Base-by-base conservation (phyloP, 2,329 filamentous ascomycete species). In the Curvularia lunata region DNA sequence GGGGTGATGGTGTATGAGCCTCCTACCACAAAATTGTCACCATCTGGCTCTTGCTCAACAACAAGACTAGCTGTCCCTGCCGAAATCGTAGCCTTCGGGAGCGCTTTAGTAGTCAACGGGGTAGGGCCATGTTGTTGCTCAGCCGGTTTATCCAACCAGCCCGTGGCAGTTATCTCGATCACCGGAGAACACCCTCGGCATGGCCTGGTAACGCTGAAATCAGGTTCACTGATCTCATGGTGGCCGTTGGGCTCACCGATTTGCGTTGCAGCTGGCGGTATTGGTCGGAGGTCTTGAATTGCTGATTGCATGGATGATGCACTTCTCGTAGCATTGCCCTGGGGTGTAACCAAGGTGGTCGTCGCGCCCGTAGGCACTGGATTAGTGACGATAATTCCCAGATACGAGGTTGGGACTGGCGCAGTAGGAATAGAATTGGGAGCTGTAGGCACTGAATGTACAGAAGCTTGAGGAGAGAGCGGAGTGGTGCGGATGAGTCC, bases 191-290 rank as follows among this genome's bases (percentile, higher is more conserved):
- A 75, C 52, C 67, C 65, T 56, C 56, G 56, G 48, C 72, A 75
- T 1, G 64, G 56, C 21, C 58, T 59, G 8, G 72, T 75, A 23
- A 56, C 60, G 40, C 59, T 69, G 42, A 73, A 69, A 28, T 71
- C 64, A 28, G 69, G 71, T 54, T 73, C 71, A 6, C 66, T 62
- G 23, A 73, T 69, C 38, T 74, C 72, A 55, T 73, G 66, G 48
- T 73, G 71, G 9, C 71, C 72, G 41, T 72, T 59, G 1, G 70
- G 71, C 23, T 72, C 64, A 18, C 70, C 71, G 6, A 62, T 53
- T 10, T 64, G 58, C 28, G 64, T 70, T 38, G 61, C 66, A 12
- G 61, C 61, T 21, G 64, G 61, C 21, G 69, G 67, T 47, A 70
- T 67, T 23, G 70, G 71, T 57, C 48, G 57, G 2, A 72, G 57